phyloP scores from a whole-genome alignment of 2,329 filamentous ascomycete genomes.

The Exophiala calicioides region DNA sequence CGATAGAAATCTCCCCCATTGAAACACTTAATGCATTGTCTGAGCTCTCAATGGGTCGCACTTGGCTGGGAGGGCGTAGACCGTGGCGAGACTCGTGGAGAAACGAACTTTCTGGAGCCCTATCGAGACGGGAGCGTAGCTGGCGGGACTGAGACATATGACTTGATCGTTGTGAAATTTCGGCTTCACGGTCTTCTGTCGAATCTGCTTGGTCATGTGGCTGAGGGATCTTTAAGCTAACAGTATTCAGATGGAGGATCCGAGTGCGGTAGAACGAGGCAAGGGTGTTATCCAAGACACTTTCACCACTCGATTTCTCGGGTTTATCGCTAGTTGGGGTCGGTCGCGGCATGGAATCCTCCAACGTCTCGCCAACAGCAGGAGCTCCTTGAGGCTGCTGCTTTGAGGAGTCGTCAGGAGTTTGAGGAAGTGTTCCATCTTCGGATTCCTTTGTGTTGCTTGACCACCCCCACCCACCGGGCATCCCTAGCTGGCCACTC shows the following conservation, averaged over 20 bases:
- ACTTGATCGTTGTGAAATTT: not conserved
- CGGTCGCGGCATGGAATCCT: not conserved
- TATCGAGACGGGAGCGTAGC: conserved; percentile 1
- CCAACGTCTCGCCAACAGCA: not conserved
- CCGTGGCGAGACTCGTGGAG: conserved; percentile 15
- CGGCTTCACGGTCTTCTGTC: conserved; percentile 1
- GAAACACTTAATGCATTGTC: conserved; percentile 11
- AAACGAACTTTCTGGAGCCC: conserved; percentile 16
- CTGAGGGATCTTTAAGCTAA: conserved; percentile 15
- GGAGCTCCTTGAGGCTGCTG: not conserved
- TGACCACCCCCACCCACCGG: conserved; percentile 24
- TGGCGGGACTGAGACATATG: conserved; percentile 6
- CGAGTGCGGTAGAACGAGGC: conserved; percentile 22
- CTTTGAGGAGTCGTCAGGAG: conserved; percentile 1
- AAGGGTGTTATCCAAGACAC: conserved; percentile 19
- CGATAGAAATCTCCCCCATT: conserved; percentile 20
- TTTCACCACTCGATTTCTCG: conserved; percentile 16
- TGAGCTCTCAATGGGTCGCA: not conserved
- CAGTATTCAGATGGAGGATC: conserved; percentile 16
- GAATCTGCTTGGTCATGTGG: conserved; percentile 3
- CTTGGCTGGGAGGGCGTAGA: conserved; percentile 1
- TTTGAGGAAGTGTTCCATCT: not conserved
- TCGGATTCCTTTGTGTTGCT: not conserved
- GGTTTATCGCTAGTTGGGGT: conserved; percentile 4
- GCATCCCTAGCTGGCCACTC: conserved; percentile 37